Conservation (phyloP, 805 yeast genomes). For the Candida orba region DNA sequence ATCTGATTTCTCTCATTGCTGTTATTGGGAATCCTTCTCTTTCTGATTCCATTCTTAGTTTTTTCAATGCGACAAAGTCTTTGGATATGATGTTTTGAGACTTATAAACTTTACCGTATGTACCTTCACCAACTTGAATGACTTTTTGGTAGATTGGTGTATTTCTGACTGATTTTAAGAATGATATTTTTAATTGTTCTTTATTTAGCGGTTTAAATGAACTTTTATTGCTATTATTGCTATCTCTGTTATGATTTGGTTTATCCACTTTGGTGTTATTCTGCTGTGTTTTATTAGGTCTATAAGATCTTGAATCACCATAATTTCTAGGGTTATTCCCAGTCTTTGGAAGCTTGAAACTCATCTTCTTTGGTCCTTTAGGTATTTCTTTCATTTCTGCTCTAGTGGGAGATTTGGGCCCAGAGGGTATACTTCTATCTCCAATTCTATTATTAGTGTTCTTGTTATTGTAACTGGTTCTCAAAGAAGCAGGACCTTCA, state of each 20-base stretch:
- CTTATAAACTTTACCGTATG: conserved; percentile 93
- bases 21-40: conserved; percentile 96
- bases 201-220: neutral
- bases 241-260: neutral
- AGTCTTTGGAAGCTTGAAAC: conserved; percentile 15
- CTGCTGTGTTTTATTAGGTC: neutral
- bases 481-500: too few species aligned
- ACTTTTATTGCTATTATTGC: neutral
- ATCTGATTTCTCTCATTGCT: conserved; percentile 83
- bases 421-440: too few species aligned
- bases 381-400: conserved; percentile 8
- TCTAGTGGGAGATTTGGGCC: neutral
- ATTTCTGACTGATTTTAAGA: conserved; percentile 18
- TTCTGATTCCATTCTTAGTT: conserved; percentile 76
- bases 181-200: conserved; percentile 11
- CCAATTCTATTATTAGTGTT: too few species aligned
- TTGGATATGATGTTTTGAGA: conserved; percentile 67
- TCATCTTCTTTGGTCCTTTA: conserved; percentile 15
- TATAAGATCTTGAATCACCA: conserved; percentile 3
- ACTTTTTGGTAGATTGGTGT: conserved; percentile 51
- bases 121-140: conserved; percentile 96
- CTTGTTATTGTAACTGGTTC: too few species aligned
- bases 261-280: neutral
- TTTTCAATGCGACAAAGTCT: conserved; percentile 78
- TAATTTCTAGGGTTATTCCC: conserved; percentile 1